A percentile compares a stretch with the other conserved stretches of the same genome.
Conservation (phyloP, 2,329 filamentous ascomycete species). For the Alternaria burnsii region DNA sequence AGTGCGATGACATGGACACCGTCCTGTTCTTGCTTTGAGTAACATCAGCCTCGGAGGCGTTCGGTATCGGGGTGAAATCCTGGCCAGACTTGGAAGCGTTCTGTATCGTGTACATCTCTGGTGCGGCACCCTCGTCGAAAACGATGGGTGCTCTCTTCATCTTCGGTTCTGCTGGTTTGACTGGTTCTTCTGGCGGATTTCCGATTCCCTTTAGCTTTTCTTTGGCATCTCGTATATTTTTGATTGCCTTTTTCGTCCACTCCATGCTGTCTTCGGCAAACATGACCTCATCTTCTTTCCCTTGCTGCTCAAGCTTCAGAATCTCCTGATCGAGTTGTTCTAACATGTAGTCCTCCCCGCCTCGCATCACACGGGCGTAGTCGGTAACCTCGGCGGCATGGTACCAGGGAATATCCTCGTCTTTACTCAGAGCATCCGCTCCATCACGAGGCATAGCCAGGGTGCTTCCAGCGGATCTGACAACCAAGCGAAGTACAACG, state of each 20-base stretch:
- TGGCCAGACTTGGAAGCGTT: conserved; percentile 58
- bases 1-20: conserved; percentile 42
- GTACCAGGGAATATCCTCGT: conserved; percentile 90
- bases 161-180: conserved; percentile 61
- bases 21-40: conserved; percentile 27
- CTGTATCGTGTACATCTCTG: conserved; percentile 62
- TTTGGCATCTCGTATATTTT: conserved; percentile 75
- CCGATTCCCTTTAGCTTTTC: conserved; percentile 76
- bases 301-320: conserved; percentile 75
- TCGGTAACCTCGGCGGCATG: conserved; percentile 93
- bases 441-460: conserved; percentile 87
- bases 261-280: conserved; percentile 88
- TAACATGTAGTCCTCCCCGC: conserved; percentile 85
- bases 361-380: conserved; percentile 95
- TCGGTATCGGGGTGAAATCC: conserved; percentile 40
- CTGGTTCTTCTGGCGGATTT: conserved; percentile 65
- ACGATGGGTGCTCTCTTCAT: conserved; percentile 59
- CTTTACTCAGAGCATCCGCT: conserved; percentile 71
- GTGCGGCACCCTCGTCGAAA: conserved; percentile 59
- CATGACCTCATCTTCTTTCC: conserved; percentile 87
- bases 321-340: conserved; percentile 84
- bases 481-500: conserved; percentile 86
- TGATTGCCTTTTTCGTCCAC: conserved; percentile 87
- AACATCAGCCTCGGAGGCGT: conserved; percentile 13
- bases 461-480: conserved; percentile 80